Percentiles rank a stretch among this genome's conserved stretches.
phyloP scores from a whole-genome alignment of 208 protist species.

The Leishmania braziliensis region DNA sequence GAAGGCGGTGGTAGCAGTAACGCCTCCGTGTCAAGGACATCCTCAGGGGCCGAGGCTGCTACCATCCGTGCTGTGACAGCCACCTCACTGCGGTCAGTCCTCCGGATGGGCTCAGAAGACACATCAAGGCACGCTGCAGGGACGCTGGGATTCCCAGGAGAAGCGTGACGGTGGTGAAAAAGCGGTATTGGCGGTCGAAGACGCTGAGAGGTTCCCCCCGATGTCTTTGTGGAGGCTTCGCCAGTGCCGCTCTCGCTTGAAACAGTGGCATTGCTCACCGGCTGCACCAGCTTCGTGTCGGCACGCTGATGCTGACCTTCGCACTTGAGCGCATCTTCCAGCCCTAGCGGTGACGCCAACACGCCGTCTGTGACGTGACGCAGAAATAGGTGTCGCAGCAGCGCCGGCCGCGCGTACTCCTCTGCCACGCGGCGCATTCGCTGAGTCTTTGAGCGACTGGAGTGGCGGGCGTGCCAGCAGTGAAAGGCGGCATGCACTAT shows the following conservation, averaged over 20 bases:
- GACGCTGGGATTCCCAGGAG: background rate
- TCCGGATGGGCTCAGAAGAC: background rate
- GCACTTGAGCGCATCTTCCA: background rate
- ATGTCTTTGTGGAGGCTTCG: background rate
- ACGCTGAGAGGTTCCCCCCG: background rate
- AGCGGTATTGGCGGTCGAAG: slow-evolving; percentile 14
- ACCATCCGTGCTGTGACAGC: background rate
- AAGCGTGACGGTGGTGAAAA: background rate
- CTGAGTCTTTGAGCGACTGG: background rate
- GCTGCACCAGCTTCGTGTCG: background rate
- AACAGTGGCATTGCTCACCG: background rate
- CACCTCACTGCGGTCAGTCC: background rate
- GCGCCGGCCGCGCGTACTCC: slow-evolving; percentile 23
- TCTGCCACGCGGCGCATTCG: slow-evolving; percentile 30
- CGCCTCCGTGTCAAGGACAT: background rate
- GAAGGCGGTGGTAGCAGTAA: slow-evolving; percentile 9
- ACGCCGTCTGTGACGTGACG: slow-evolving; percentile 19
- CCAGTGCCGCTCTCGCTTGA: background rate
- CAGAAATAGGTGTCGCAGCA: slow-evolving; percentile 23
- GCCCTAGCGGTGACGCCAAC: slow-evolving; percentile 5
- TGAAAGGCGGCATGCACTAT: background rate
- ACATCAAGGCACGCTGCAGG: background rate
- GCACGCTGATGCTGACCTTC: background rate
- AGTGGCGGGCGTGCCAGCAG: slow-evolving; percentile 4
- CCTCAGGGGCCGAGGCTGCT: background rate